Percentiles rank a stretch among this genome's conserved stretches.
Evolutionary conservation across 2,329 filamentous ascomycete species (phyloP).

Genomic region (Cadophora luteo-olivacea): DNA sequence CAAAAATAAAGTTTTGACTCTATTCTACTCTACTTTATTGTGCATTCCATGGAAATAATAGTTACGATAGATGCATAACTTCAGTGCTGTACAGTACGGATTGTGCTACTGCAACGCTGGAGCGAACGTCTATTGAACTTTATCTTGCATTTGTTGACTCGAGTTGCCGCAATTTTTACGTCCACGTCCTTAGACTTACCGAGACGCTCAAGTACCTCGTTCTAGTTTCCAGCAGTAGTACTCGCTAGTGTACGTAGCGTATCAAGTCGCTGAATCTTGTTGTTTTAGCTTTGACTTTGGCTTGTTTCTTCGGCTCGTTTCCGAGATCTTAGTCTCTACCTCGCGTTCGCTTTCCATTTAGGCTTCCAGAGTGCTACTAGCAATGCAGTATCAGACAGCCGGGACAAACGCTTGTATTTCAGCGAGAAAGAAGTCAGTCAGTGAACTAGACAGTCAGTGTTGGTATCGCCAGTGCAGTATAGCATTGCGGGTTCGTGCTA

Average conservation of each 20-base stretch:
- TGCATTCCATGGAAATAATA: too few relatives aligned
- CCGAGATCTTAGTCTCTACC: background rate
- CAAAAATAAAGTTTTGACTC: too few relatives aligned
- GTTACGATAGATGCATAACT: too few relatives aligned
- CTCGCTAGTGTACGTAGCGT: background rate
- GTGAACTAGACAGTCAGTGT: background rate
- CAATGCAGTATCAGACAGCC: background rate
- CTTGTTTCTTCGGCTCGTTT: background rate
- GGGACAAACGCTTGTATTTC: background rate
- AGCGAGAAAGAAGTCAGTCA: background rate
- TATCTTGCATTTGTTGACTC: background rate
- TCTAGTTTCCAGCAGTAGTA: background rate
- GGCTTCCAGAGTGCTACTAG: background rate
- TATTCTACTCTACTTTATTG: too few relatives aligned
- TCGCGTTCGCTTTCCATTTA: background rate
- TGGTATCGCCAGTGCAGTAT: background rate
- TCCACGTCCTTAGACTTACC: background rate
- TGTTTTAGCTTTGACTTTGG: background rate
- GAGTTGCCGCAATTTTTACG: background rate
- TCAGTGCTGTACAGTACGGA: too few relatives aligned
- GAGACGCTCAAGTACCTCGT: background rate
- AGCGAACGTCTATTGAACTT: background rate
- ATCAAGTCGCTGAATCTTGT: background rate
- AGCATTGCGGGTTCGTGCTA: background rate
- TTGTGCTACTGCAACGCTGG: background rate